These are phyloP conservation scores for Solanum chacoense DNA, from an alignment of 305 asterid species.

Conservation along the genomic window DNA sequence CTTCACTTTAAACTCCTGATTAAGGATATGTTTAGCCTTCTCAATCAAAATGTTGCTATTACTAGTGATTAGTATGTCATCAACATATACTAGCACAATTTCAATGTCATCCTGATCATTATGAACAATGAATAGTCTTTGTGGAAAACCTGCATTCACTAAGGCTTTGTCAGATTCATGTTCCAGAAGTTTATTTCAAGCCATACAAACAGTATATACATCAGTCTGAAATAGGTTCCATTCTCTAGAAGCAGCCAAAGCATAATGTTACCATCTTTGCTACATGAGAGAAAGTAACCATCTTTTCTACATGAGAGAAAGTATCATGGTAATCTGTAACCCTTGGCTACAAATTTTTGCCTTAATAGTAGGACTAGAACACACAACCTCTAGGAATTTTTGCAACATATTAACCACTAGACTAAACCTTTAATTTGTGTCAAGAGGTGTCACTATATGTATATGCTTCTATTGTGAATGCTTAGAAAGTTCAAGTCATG, in stretches of 20 bases:
- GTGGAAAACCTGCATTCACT: too few species aligned
- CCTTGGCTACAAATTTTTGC: background rate
- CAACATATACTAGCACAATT: background rate
- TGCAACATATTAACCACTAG: too few species aligned
- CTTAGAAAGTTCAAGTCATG: too few species aligned
- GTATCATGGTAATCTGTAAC: background rate
- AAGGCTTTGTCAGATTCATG: background rate
- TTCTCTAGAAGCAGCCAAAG: background rate
- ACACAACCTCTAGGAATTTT: too few species aligned
- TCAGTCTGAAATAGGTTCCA: background rate
- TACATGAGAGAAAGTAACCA: background rate
- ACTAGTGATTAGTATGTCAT: background rate
- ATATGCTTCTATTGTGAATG: too few species aligned
- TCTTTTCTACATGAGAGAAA: too few species aligned
- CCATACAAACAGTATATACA: background rate
- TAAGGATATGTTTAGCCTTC: background rate
- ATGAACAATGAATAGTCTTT: too few species aligned
- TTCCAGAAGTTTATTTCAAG: background rate
- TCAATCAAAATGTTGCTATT: background rate
- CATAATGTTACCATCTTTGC: background rate
- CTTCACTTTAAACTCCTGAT: background rate
- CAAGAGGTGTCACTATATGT: too few species aligned
- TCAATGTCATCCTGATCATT: too few species aligned
- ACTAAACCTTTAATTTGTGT: too few species aligned
- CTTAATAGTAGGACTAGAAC: background rate